Conservation (phyloP, 768 basidiomycete genomes). For the Boletus bicolor region DNA sequence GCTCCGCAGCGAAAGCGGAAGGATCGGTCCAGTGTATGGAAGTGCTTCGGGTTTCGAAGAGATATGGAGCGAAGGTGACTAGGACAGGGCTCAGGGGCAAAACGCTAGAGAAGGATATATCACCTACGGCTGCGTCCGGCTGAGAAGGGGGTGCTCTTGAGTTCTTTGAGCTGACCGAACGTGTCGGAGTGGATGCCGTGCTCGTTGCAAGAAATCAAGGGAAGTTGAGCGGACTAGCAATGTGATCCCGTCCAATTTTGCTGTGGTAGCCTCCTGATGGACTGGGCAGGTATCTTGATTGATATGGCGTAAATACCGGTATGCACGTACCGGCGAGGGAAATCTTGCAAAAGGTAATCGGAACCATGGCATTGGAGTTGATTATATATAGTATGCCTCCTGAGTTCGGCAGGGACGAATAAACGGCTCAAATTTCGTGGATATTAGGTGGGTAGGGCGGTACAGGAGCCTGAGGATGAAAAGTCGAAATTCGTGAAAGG, state of each 20-base stretch:
- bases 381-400: neutral
- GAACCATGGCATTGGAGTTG: constrained; percentile 45
- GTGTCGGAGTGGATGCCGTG: constrained; percentile 43
- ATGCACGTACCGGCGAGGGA: constrained; percentile 22
- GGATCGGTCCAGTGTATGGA: constrained; percentile 43
- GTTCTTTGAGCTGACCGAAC: constrained; percentile 43
- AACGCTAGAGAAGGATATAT: neutral
- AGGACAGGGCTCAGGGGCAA: neutral
- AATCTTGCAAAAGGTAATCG: constrained; percentile 47
- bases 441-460: neutral
- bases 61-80: constrained; percentile 10
- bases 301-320: constrained; percentile 43
- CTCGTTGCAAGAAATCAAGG: constrained; percentile 60
- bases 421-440: neutral
- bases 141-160: constrained; percentile 33
- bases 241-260: constrained; percentile 15
- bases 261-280: constrained; percentile 32
- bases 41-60: constrained; percentile 24
- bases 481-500: neutral
- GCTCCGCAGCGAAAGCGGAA: constrained; percentile 28
- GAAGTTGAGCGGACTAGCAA: constrained; percentile 40
- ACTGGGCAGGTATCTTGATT: neutral
- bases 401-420: neutral
- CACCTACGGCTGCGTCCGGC: constrained; percentile 12
- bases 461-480: neutral